A percentile compares a stretch with the other conserved stretches of the same genome.
Conservation (phyloP, 371 early-diverging fungal genomes). For the Parasitella parasitica region DNA sequence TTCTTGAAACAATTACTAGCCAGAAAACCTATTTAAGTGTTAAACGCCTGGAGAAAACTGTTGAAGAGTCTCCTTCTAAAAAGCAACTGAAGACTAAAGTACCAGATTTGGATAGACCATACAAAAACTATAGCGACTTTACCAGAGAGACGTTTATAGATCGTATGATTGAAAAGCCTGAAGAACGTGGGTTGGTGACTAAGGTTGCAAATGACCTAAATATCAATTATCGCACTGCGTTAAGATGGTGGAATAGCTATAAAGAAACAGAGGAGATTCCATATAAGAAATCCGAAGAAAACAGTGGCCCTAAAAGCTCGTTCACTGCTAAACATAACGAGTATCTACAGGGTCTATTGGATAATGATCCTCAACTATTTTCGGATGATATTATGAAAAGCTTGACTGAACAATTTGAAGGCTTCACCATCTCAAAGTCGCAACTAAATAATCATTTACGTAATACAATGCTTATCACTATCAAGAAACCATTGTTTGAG, state of each 20-base stretch:
- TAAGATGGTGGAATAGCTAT: slow-evolving; percentile 13
- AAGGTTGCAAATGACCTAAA: slow-evolving; percentile 19
- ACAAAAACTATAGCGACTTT: slow-evolving; percentile 10
- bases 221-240: slow-evolving; percentile 15
- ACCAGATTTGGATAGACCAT: slow-evolving; percentile 2
- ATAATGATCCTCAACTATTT: slow-evolving; percentile 8
- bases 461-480: slow-evolving; percentile 6
- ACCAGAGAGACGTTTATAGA: slow-evolving; percentile 12
- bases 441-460: slow-evolving; percentile 13
- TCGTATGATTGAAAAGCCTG: slow-evolving; percentile 19
- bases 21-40: slow-evolving; percentile 18
- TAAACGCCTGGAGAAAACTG: slow-evolving; percentile 27
- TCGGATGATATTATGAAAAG: slow-evolving; percentile 5
- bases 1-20: slow-evolving; percentile 9
- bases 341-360: slow-evolving; percentile 3
- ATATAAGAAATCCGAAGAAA: slow-evolving; percentile 8
- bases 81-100: slow-evolving; percentile 14
- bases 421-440: slow-evolving; percentile 8
- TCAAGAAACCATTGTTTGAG: slow-evolving; percentile 2
- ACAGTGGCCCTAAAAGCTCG: slow-evolving; percentile 1
- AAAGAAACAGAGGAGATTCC: slow-evolving; percentile 8
- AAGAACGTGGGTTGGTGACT: slow-evolving; percentile 20
- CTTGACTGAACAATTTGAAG: neutral
- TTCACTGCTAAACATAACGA: slow-evolving; percentile 7
- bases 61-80: slow-evolving; percentile 12